These are phyloP conservation scores for Medicago lupulina DNA, from an alignment of 306 rosid genomes.

Conservation along the genomic window DNA sequence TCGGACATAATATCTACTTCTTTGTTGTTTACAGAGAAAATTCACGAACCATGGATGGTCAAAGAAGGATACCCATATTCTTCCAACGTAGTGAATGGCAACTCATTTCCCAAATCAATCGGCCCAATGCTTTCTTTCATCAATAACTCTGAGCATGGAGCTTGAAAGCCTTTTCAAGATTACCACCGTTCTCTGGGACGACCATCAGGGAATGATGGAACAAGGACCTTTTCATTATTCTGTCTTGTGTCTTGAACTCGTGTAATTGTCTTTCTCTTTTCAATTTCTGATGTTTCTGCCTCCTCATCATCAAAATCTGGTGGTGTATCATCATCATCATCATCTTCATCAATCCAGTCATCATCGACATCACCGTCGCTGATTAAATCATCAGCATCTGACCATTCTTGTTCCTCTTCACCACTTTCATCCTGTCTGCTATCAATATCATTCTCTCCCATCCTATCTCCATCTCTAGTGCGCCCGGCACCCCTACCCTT, in stretches of 20 bases:
- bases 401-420: conserved; percentile 65
- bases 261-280: conserved; percentile 42
- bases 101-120: conserved; percentile 29
- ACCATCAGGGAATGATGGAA: conserved; percentile 63
- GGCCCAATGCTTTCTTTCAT: conserved; percentile 32
- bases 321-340: conserved; percentile 70
- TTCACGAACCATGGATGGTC: conserved; percentile 2
- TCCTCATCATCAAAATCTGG: conserved; percentile 79
- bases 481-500: conserved; percentile 52
- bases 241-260: conserved; percentile 40
- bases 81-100: conserved; percentile 35
- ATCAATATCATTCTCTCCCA: conserved; percentile 43
- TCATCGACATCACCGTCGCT: conserved; percentile 46
- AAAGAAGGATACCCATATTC: conserved; percentile 22
- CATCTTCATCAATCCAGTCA: conserved; percentile 74
- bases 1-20: conserved; percentile 30
- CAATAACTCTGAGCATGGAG: conserved; percentile 23
- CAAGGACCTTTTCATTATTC: conserved; percentile 51
- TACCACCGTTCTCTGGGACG: conserved; percentile 84
- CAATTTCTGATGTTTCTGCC: conserved; percentile 49
- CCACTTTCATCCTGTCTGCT: conserved; percentile 48
- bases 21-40: conserved; percentile 25
- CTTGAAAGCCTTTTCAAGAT: conserved; percentile 29
- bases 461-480: conserved; percentile 44
- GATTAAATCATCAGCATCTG: conserved; percentile 58